phyloP scores from a whole-genome alignment of 192 early-diverging fungal genomes.

The Gaertneriomyces sp. region DNA sequence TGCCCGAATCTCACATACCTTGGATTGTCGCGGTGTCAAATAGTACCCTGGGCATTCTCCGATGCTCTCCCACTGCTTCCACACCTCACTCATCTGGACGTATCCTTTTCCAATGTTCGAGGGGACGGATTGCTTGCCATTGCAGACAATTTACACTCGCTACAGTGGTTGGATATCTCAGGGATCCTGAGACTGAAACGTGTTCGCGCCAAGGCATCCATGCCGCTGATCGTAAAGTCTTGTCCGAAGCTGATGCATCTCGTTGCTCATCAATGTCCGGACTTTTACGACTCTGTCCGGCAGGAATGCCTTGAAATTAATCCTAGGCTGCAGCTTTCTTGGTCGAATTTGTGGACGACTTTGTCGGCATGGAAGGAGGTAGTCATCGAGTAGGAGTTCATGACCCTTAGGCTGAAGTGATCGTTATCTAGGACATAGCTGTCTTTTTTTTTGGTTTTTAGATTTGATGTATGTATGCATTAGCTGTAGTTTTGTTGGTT shows the following conservation, averaged over 20 bases:
- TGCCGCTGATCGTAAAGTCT: neutral
- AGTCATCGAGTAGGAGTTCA: neutral
- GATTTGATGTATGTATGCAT: constrained; percentile 1
- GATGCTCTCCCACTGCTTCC: constrained; percentile 7
- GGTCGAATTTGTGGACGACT: constrained; percentile 4
- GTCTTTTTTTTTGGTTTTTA: neutral
- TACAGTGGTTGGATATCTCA: constrained; percentile 15
- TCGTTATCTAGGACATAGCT: neutral
- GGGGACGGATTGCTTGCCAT: constrained; percentile 9
- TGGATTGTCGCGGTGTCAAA: constrained; percentile 15
- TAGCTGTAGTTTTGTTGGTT: neutral
- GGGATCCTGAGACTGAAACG: constrained; percentile 21
- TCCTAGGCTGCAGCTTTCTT: neutral
- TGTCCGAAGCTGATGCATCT: constrained; percentile 4
- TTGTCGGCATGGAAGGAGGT: neutral
- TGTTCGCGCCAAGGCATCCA: neutral
- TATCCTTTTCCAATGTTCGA: constrained; percentile 9
- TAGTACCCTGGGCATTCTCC: constrained; percentile 14
- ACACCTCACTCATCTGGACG: constrained; percentile 11
- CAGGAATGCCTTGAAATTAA: neutral
- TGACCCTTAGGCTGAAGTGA: neutral
- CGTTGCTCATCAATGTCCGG: constrained; percentile 12
- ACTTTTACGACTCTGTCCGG: neutral
- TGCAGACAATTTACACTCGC: constrained; percentile 2
- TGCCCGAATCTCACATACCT: constrained; percentile 10